phyloP scores from a whole-genome alignment of 306 rosid genomes.

The Argentina anserina region DNA sequence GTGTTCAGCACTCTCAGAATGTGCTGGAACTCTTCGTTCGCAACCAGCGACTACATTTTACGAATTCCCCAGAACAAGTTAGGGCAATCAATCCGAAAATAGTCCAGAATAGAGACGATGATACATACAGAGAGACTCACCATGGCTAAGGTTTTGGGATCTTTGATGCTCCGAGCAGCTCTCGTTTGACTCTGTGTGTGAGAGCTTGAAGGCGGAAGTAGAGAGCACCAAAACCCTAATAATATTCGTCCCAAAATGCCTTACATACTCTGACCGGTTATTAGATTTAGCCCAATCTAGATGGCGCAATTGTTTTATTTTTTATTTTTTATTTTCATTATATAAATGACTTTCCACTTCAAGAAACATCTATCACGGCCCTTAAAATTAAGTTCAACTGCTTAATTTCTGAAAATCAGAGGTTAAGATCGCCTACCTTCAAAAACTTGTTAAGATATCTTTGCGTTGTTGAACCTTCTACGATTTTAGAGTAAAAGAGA shows the following conservation, averaged over 20 bases:
- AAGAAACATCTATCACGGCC: too few relatives aligned
- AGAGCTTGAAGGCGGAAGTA: neutral
- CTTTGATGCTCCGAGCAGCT: constrained; percentile 11
- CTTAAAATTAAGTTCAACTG: too few relatives aligned
- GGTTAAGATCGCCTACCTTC: too few relatives aligned
- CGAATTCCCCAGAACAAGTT: neutral
- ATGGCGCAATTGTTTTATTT: too few relatives aligned
- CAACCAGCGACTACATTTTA: constrained; percentile 17
- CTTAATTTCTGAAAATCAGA: too few relatives aligned
- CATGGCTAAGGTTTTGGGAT: constrained; percentile 25
- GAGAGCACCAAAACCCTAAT: constrained; percentile 8
- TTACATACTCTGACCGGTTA: neutral
- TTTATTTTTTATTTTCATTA: too few relatives aligned
- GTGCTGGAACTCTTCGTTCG: constrained; percentile 36
- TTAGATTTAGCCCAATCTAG: neutral
- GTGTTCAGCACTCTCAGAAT: constrained; percentile 38
- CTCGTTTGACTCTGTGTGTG: neutral
- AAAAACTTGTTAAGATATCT: too few relatives aligned
- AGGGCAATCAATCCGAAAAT: neutral
- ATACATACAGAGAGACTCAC: constrained; percentile 9
- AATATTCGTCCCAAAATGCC: neutral
- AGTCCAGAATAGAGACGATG: neutral
- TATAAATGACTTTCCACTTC: too few relatives aligned
- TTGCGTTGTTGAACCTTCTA: too few relatives aligned
- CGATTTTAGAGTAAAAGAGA: too few relatives aligned